Base-by-base conservation (phyloP, 2,329 filamentous ascomycete genomes). In the Xylariaceae sp. region DNA sequence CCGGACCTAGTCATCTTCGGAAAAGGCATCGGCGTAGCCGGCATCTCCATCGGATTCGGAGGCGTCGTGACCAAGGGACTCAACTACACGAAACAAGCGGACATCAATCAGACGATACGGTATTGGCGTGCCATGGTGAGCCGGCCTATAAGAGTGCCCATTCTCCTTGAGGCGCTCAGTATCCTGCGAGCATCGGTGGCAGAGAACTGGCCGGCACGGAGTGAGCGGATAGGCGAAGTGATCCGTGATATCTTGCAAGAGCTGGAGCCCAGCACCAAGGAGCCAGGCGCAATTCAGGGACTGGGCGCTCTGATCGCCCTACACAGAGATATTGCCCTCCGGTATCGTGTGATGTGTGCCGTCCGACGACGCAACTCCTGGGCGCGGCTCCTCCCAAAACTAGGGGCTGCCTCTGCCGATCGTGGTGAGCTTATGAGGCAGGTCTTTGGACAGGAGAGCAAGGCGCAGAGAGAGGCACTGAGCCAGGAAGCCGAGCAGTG, bases 1-100 rank as follows among this genome's bases (percentile, higher is more conserved):
- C 62, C 63, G 0, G 63, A 65, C 19, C 34, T 65, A 1, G 63
- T 64, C 45, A 64, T 65, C 34, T 64, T 65, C 30, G 63, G 63
- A 2, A 64, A 63, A 31, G 61, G 59, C 4, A 61, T 61, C 29
- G 59, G 59, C 9, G 52, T 59, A 19, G 59, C 57, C 50, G 59
- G 57, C 34, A 60, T 59, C 12, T 57, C 59, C 8, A 60, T 61
- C n/a, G 46, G 47, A 19, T 61, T 61, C 47, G 57, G 48, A 3
- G 59, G 59, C n/a, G 49, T 55, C 12, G 56, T 53, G 26, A 60
- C 55, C 0, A 56, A 56, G 47, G 54, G 53, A 30, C 53, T 61
- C 37, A 56, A 54, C 6, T 61, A 61, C 37, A 59, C 52, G 5
- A 50, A 59, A 26, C 12, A 40, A 4, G 59, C 55, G 6, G 57